Base-by-base conservation (phyloP, 495 filamentous ascomycete species). In the Neurospora sp. region DNA sequence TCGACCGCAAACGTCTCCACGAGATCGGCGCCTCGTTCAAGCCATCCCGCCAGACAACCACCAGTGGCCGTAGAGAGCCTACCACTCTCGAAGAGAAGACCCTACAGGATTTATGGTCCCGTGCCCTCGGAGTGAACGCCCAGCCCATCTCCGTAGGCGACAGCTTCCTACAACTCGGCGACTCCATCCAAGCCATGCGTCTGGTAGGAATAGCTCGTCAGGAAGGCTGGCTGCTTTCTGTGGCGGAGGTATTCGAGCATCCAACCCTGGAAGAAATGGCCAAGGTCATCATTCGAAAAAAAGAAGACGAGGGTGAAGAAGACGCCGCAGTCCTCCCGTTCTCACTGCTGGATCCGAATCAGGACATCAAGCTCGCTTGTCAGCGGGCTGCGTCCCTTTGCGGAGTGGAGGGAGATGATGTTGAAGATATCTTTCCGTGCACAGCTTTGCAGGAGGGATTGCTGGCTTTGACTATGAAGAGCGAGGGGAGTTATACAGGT, bases 101-200 rank as follows among this genome's bases (percentile, higher is more conserved):
- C 0, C 75, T 85, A 8, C 77, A 76, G 12, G 46, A 71, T 16
- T 72, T 85, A 7, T 84, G 82, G 81, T 76, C 78, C 0, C 6
- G 60, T 0, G 74, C 79, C 0, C 75, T 85, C 9, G 74, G 74
- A 39, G 40, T 84, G 2, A 20, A 75, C 0, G 23, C 74, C 14
- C 76, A 75, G 1, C 16, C 49, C 60, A 87, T 92, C 49, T 80
- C 84, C 2, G 72, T 87, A 18, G 80, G 88, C 27, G 85, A 90
- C 74, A 88, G 85, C 75, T 93, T 93, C 78, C 83, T 93, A 72
- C 83, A 82, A 5, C 82, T 91, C 16, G 91, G 91, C 44, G 91
- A 93, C 77, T 92, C 90, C 0, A 88, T 93, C 72, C 87, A 87
- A 10, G 90, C 90, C 0, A 93, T 93, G 86, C 88, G 87, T 74